phyloP scores from a whole-genome alignment of 345 rosid genomes.

The Eucalyptus decipiens region DNA sequence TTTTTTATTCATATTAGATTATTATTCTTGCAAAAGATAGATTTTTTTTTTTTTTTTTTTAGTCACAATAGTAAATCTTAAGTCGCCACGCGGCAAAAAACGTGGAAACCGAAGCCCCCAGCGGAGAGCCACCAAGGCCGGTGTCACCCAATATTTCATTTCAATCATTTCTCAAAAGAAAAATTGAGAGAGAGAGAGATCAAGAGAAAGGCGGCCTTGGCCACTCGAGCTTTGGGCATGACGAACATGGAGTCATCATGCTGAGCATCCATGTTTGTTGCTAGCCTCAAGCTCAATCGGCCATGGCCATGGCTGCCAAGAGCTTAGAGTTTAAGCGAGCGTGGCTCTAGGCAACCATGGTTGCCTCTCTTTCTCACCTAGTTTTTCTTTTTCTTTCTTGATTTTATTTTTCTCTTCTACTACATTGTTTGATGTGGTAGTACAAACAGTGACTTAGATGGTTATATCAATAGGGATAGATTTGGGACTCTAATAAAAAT shows the following conservation, averaged over 20 bases:
- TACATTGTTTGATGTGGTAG: neutral
- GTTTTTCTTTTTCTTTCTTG: neutral
- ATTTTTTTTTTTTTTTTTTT: too few species aligned
- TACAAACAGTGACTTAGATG: neutral
- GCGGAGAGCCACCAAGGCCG: too few species aligned
- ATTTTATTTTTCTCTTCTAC: neutral
- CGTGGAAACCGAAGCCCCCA: too few species aligned
- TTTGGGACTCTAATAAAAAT: neutral
- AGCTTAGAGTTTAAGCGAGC: neutral
- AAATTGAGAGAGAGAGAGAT: too few species aligned
- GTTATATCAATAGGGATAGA: neutral
- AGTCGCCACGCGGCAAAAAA: too few species aligned
- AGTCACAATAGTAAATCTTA: too few species aligned
- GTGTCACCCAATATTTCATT: too few species aligned
- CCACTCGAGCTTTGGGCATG: neutral
- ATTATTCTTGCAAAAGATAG: too few species aligned
- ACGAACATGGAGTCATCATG: neutral
- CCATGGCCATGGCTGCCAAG: neutral
- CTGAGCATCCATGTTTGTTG: neutral
- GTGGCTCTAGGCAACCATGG: neutral
- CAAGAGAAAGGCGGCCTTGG: neutral
- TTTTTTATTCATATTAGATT: too few species aligned
- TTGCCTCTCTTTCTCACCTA: neutral
- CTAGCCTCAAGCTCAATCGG: neutral
- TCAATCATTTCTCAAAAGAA: too few species aligned